Conservation (phyloP, 192 early-diverging fungal species). For the Gryganskiella cystojenkinii region DNA sequence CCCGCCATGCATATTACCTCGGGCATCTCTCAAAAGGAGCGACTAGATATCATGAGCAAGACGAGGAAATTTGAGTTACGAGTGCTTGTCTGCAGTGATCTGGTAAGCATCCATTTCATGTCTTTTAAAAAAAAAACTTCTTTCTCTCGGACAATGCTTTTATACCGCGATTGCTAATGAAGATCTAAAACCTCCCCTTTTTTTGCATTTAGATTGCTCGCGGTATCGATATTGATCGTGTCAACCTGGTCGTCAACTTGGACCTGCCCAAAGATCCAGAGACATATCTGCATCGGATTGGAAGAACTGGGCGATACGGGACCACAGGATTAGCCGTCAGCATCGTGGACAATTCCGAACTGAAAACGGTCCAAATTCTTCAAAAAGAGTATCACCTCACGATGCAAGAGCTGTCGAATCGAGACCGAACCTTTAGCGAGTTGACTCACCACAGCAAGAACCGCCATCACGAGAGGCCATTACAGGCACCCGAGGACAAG, state of each 20-base stretch:
- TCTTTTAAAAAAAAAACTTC: not conserved
- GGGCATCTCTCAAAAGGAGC: slow-evolving; percentile 56
- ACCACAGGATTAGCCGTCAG: slow-evolving; percentile 68
- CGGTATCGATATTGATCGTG: slow-evolving; percentile 81
- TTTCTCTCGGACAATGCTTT: not conserved
- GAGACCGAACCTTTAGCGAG: slow-evolving; percentile 4
- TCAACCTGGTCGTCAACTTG: slow-evolving; percentile 79
- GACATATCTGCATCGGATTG: slow-evolving; percentile 83
- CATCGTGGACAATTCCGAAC: slow-evolving; percentile 49
- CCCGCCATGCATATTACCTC: slow-evolving; percentile 60
- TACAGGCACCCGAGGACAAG: slow-evolving; percentile 24
- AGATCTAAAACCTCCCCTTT: not conserved
- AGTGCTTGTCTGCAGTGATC: slow-evolving; percentile 69
- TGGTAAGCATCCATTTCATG: slow-evolving; percentile 47
- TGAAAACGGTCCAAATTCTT: slow-evolving; percentile 45
- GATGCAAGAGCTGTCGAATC: slow-evolving; percentile 4
- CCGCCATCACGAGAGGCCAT: slow-evolving; percentile 32
- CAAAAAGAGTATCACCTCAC: slow-evolving; percentile 32
- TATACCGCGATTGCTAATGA: not conserved
- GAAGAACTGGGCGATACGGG: slow-evolving; percentile 84
- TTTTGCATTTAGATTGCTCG: slow-evolving; percentile 54
- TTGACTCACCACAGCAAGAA: slow-evolving; percentile 18
- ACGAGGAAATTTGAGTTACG: slow-evolving; percentile 64
- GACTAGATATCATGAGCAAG: slow-evolving; percentile 62
- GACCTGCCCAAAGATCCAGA: slow-evolving; percentile 77